Evolutionary conservation across 2,329 filamentous ascomycete species (phyloP), one percentile per base, ranked within the genome.

Genomic region (Trichophyton benhamiae): DNA sequence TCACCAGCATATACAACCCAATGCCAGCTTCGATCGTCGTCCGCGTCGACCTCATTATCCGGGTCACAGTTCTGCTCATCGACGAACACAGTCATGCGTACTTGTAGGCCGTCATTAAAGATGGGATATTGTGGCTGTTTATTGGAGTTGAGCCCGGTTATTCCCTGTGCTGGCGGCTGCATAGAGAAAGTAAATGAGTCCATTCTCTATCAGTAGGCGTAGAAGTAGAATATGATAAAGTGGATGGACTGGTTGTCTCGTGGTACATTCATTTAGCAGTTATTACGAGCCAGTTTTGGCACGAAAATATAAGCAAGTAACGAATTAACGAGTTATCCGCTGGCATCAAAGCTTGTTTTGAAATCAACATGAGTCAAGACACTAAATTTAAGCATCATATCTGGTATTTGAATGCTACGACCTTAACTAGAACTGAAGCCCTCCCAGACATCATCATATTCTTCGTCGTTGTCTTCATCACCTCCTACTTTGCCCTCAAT

Each of bases 1-100:
- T 95, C 27, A 27, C 30, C 41, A 55, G 84, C 83, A 74, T 95
- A 96, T n/a, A 86, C 79, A 33, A 96, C 86, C 88, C 89, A 96
- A 74, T 96, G 91, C 75, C 86, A 92, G 66, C 84, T 86, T 41
- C 88, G 82, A 0, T 80, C 66, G 72, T 97, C 92, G 71, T 96
- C 90, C 0, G 80, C 76, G 76, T 96, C 92, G 66, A 89, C 81
- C 72, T 97, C 91, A 65, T 84, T 83, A 42, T 87, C 83, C 0
- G 84, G 73, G 0, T 78, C 75, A 30, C 82, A 78, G 22, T 76
- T 72, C 65, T 85, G 83, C 69, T 85, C 83, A 62, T 80, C 73
- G 42, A 82, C 76, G 66, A 82, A 85, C 65, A 85, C 83, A 44
- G 75, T 73, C 61, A 80, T 76, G 42, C 83, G 82, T 4, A 86